Conservation (phyloP, 345 rosid genomes). For the Salix purpurea region DNA sequence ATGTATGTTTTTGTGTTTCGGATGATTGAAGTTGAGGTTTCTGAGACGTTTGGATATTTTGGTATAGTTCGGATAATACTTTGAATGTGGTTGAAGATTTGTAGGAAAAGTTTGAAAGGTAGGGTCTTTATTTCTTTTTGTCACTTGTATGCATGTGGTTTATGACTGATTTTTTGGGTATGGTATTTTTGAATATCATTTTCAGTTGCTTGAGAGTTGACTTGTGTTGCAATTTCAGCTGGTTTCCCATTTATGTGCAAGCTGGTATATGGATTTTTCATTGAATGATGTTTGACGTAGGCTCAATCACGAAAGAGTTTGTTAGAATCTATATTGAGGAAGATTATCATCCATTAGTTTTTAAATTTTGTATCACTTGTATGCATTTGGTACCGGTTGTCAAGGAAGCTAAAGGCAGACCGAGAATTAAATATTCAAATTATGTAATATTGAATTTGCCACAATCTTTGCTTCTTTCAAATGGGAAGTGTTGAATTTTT, state of each 20-base stretch:
- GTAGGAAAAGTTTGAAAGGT: background rate
- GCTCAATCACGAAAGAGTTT: background rate
- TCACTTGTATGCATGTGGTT: background rate
- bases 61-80: background rate
- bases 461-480: too few species aligned
- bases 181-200: background rate
- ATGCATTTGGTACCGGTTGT: background rate
- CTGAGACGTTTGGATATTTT: background rate
- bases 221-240: background rate
- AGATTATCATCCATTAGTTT: background rate
- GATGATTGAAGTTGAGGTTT: background rate
- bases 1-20: background rate
- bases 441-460: background rate
- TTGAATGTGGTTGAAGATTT: background rate
- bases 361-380: too few species aligned
- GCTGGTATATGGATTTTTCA: too few species aligned
- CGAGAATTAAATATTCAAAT: background rate
- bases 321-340: background rate
- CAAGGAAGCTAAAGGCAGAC: background rate
- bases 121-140: background rate
- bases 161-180: background rate
- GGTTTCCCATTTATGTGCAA: background rate
- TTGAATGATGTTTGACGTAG: too few species aligned
- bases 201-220: background rate
- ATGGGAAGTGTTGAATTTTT: too few species aligned